Evolutionary conservation across 331 rosid genomes (phyloP), one percentile per base, ranked within the genome.

Genomic region (Ulmus americana): DNA sequence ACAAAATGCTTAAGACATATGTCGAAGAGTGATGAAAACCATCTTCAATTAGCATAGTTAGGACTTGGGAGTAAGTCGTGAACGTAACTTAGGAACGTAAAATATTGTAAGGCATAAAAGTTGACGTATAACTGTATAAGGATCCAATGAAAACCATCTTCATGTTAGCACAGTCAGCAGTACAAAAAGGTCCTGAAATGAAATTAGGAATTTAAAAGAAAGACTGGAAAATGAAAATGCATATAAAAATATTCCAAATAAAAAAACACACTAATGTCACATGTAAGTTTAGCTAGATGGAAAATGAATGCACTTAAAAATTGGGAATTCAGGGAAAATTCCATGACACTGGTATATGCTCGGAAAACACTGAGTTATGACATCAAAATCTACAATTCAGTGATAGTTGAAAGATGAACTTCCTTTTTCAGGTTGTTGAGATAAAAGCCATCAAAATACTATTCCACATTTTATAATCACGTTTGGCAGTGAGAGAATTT

Each of bases 1-100:
- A 74, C 11, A 35, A 39, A 49, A 35, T 65, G 65, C 35, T 55
- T 73, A 22, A 78, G 45, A 65, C 63, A 69, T 59, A 54, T n/a
- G 20, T 48, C 5, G 45, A 59, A 63, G 58, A 53, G 47, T 43
- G 13, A 35, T 46, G 28, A 61, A 42, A 76, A 49, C 63, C 42
- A 56, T 68, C 65, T 35, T 61, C 55, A 71, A 40, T 48, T 59
- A 28, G 35, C 14, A 28, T 4, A 20, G 11, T n/a, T 18, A 49
- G 0, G 40, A 48, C 3, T 9, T 9, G 51, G 51, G 5, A 9
- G n/a, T 46, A 10, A 46, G n/a, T 46, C 0, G 5, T 10, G 51
- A 1, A 8, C n/a, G 51, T 28, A 28, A 28, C 35, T 28, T 28
- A 28, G 35, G 4, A 28, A 28, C 35, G 35, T 28, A 28, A 28